phyloP scores from a whole-genome alignment of 495 filamentous ascomycete species.

The Halenospora varia region DNA sequence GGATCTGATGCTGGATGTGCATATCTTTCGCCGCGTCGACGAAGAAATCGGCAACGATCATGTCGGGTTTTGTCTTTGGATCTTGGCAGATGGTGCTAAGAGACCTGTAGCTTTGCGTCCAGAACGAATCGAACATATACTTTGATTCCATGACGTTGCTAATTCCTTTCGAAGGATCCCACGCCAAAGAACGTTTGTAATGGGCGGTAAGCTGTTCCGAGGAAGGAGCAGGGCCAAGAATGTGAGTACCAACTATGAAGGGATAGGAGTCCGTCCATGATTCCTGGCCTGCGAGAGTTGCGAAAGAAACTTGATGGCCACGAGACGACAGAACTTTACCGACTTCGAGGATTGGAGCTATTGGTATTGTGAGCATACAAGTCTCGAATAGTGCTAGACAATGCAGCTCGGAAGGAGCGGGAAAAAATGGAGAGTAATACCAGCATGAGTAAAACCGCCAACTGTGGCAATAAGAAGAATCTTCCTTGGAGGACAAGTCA shows the following conservation, averaged over 20 bases:
- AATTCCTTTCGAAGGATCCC: conserved; percentile 29
- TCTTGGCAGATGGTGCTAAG: conserved; percentile 23
- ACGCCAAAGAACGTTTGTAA: conserved; percentile 29
- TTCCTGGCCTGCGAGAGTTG: conserved; percentile 35
- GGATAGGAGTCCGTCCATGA: conserved; percentile 27
- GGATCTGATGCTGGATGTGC: conserved; percentile 27
- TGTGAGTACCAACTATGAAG: conserved; percentile 23
- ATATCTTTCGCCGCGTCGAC: conserved; percentile 36
- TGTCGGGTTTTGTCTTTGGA: conserved; percentile 24
- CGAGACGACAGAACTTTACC: conserved; percentile 31
- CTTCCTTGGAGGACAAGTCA: background rate
- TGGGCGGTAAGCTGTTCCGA: conserved; percentile 21
- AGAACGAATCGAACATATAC: conserved; percentile 33
- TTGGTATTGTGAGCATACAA: too few species aligned
- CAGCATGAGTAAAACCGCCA: background rate
- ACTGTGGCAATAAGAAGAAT: background rate
- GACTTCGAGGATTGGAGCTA: conserved; percentile 36
- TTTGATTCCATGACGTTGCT: conserved; percentile 28
- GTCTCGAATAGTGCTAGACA: background rate
- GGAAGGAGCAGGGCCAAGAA: background rate
- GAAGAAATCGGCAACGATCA: conserved; percentile 37
- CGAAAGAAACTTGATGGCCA: conserved; percentile 35
- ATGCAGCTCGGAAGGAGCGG: background rate
- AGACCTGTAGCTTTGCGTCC: conserved; percentile 32
- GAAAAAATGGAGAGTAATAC: background rate